Percentiles rank a stretch among this genome's conserved stretches.
Conservation (phyloP, 2,329 filamentous ascomycete genomes). For the Phialophora verrucosa region DNA sequence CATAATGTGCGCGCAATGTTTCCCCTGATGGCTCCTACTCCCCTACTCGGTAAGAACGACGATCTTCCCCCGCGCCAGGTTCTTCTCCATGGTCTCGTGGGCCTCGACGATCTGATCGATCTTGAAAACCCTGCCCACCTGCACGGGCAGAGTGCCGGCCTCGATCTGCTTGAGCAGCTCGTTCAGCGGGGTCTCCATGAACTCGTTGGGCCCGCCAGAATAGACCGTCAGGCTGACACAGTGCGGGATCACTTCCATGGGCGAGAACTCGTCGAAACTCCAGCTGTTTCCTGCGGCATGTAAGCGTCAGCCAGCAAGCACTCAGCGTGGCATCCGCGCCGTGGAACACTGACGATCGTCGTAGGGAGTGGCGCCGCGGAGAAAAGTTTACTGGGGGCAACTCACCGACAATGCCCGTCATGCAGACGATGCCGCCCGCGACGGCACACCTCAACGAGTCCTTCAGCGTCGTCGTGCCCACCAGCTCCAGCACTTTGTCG, state of each 20-base stretch:
- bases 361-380: too few relatives aligned
- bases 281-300: constrained; percentile 45
- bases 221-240: constrained; percentile 52
- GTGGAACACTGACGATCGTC: too few relatives aligned
- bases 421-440: constrained; percentile 51
- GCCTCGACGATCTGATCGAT: constrained; percentile 56
- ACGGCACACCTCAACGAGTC: constrained; percentile 53
- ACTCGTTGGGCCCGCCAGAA: constrained; percentile 47
- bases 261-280: constrained; percentile 48
- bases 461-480: constrained; percentile 51
- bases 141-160: constrained; percentile 49
- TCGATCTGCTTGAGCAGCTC: constrained; percentile 48
- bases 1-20: neutral
- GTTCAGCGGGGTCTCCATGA: constrained; percentile 51
- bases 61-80: constrained; percentile 53
- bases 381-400: neutral
- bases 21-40: neutral
- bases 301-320: neutral
- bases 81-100: constrained; percentile 54
- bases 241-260: constrained; percentile 52
- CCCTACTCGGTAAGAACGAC: constrained; percentile 45
- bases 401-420: constrained; percentile 54
- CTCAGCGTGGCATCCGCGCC: too few relatives aligned
- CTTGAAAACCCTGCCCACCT: constrained; percentile 51
- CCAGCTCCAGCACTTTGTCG: constrained; percentile 56